These are phyloP conservation scores for Vanrija sp. DNA, from an alignment of 1,284 basidiomycete genomes.

Conservation along the genomic window DNA sequence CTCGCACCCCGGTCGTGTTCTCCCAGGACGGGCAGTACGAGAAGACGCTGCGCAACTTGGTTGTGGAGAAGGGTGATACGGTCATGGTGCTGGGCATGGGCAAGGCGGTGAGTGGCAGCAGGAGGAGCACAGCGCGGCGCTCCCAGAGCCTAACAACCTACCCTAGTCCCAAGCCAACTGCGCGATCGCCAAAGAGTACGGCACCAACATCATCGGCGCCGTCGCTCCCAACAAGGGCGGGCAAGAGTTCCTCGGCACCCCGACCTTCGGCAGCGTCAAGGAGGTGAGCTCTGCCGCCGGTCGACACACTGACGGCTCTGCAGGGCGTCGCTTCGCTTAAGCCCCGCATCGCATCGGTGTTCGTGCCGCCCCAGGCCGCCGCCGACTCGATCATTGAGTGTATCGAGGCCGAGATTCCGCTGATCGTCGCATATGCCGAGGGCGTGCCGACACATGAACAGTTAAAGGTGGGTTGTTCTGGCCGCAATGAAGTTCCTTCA, in stretches of 20 bases:
- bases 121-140: too few relatives aligned
- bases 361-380: conserved; percentile 50
- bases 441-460: conserved; percentile 63
- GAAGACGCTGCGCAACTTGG: conserved; percentile 77
- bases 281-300: conserved; percentile 59
- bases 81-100: conserved; percentile 71
- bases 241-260: conserved; percentile 79
- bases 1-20: conserved; percentile 11
- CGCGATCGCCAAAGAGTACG: conserved; percentile 51
- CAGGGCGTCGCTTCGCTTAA: conserved; percentile 6
- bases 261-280: conserved; percentile 80
- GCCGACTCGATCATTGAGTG: conserved; percentile 91
- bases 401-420: conserved; percentile 85
- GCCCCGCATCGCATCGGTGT: conserved; percentile 17
- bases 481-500: too few relatives aligned
- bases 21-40: conserved; percentile 53
- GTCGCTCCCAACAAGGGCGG: conserved; percentile 94
- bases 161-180: conserved; percentile 10
- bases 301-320: neutral
- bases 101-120: conserved; percentile 14
- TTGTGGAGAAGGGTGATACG: conserved; percentile 82
- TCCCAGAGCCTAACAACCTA: too few relatives aligned
- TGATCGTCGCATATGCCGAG: conserved; percentile 91
- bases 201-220: conserved; percentile 92
- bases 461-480: conserved; percentile 60